Evolutionary conservation across 1,139 yeast species (phyloP).

Genomic region (Petasospora rhodanensis): DNA sequence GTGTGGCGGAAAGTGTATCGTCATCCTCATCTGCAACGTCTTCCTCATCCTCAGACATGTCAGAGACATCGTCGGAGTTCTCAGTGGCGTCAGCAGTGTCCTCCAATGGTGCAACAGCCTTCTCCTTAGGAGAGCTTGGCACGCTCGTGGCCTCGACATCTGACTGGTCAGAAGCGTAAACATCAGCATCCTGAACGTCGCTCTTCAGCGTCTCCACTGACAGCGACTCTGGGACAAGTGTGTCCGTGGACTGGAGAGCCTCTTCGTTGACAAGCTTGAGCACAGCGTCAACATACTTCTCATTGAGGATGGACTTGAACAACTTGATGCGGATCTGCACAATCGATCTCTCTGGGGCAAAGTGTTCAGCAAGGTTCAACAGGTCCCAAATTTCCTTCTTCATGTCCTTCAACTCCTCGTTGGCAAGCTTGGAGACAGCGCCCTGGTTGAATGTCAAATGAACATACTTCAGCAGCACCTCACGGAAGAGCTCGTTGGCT

Average conservation of each 20-base stretch:
- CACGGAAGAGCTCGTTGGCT: slow-evolving; percentile 27
- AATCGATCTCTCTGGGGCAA: slow-evolving; percentile 24
- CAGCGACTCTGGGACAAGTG: slow-evolving; percentile 2
- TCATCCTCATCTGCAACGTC: slow-evolving; percentile 8
- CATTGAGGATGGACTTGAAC: slow-evolving; percentile 24
- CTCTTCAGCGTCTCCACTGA: slow-evolving; percentile 3
- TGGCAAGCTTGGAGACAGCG: slow-evolving; percentile 15
- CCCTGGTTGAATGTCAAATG: slow-evolving; percentile 26
- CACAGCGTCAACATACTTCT: slow-evolving; percentile 20
- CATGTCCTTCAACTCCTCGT: slow-evolving; percentile 19
- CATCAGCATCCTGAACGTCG: slow-evolving; percentile 8
- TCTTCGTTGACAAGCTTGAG: slow-evolving; percentile 19
- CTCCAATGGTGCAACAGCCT: too few species aligned
- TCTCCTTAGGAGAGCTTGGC: too few species aligned
- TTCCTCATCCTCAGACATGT: neutral
- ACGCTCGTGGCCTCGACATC: slow-evolving; percentile 1
- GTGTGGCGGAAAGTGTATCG: slow-evolving; percentile 2
- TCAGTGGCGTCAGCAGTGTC: too few species aligned
- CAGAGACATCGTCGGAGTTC: too few species aligned
- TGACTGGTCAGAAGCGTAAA: slow-evolving; percentile 3
- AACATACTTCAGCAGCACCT: slow-evolving; percentile 25
- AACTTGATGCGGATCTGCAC: slow-evolving; percentile 23
- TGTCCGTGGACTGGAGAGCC: slow-evolving; percentile 6
- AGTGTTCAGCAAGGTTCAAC: slow-evolving; percentile 23
- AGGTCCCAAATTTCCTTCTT: slow-evolving; percentile 27